A percentile compares a stretch with the other conserved stretches of the same genome.
Evolutionary conservation across 306 rosid species (phyloP).

Genomic region (Cyamopsis tetragonoloba): DNA sequence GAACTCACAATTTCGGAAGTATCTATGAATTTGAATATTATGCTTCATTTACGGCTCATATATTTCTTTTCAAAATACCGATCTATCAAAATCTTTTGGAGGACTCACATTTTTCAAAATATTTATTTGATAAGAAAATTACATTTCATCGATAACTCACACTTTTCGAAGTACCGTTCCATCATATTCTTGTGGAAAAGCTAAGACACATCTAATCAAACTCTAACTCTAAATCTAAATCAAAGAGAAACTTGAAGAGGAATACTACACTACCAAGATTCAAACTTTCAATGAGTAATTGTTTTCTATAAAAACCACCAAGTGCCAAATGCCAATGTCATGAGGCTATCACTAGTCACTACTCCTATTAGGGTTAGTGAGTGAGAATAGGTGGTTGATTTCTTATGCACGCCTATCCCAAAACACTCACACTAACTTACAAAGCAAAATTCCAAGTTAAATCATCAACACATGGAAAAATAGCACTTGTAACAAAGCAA

Average conservation of each 20-base stretch:
- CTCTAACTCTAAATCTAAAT: neutral
- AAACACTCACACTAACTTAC: conserved; percentile 24
- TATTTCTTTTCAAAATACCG: too few relatives aligned
- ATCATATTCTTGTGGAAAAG: too few relatives aligned
- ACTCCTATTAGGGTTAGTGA: conserved; percentile 5
- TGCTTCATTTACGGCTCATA: too few relatives aligned
- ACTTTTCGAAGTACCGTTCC: too few relatives aligned
- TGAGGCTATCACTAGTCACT: conserved; percentile 23
- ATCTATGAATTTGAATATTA: too few relatives aligned
- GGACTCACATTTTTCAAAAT: too few relatives aligned
- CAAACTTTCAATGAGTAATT: conserved; percentile 6
- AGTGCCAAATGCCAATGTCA: conserved; percentile 24
- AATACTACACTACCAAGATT: too few relatives aligned
- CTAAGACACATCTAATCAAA: too few relatives aligned
- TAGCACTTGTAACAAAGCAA: conserved; percentile 27
- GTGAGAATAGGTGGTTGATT: conserved; percentile 13
- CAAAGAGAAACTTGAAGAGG: neutral
- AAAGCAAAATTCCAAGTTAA: conserved; percentile 36
- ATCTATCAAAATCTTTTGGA: too few relatives aligned
- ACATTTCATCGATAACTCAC: too few relatives aligned
- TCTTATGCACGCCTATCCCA: conserved; percentile 42
- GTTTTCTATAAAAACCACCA: neutral
- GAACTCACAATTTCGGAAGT: too few relatives aligned
- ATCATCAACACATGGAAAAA: conserved; percentile 35
- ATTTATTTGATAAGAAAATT: too few relatives aligned